phyloP scores from a whole-genome alignment of 768 basidiomycete species.

The Leccinum fibrillosum region DNA sequence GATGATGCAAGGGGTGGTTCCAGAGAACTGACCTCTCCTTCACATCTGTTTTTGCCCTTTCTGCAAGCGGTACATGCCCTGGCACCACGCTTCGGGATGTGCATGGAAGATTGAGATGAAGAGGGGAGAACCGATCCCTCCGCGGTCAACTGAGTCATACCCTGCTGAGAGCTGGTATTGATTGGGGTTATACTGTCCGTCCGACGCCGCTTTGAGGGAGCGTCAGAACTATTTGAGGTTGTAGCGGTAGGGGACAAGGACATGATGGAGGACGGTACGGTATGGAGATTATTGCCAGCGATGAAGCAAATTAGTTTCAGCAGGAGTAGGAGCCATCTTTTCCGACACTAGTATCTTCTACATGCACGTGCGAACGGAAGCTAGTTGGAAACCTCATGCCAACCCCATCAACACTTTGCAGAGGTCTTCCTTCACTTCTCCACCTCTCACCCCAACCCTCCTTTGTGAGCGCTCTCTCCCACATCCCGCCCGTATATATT shows the following conservation, averaged over 20 bases:
- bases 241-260: conserved; percentile 65
- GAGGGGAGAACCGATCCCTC: conserved; percentile 29
- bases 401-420: not conserved
- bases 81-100: conserved; percentile 88
- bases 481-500: not conserved
- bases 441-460: not conserved
- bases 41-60: conserved; percentile 91
- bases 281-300: conserved; percentile 14
- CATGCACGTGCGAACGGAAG: conserved; percentile 14
- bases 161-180: conserved; percentile 14
- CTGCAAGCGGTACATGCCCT: conserved; percentile 86
- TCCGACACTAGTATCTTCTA: conserved; percentile 8
- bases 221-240: conserved; percentile 52
- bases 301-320: conserved; percentile 15
- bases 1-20: conserved; percentile 34
- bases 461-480: not conserved
- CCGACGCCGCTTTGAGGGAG: conserved; percentile 56
- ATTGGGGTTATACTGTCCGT: conserved; percentile 33
- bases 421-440: not conserved
- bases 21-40: conserved; percentile 70
- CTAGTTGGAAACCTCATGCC: not conserved
- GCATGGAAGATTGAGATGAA: conserved; percentile 38
- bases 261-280: conserved; percentile 38
- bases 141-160: conserved; percentile 35
- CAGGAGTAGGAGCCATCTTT: conserved; percentile 2